phyloP scores from a whole-genome alignment of 352 stramenopile species.

The Phytophthora sp. region DNA sequence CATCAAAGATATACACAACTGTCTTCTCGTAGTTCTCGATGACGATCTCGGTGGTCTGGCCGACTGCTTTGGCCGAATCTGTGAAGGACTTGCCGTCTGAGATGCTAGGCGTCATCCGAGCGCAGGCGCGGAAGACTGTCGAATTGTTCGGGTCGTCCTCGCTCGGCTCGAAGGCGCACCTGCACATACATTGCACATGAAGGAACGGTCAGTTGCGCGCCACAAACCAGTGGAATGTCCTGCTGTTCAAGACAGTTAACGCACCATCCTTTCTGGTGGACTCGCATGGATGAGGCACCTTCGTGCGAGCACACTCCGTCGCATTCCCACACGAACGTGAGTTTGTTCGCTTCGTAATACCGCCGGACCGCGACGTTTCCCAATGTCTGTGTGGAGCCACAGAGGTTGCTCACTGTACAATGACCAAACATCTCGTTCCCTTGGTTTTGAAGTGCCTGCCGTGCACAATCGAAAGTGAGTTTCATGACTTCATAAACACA shows the following conservation, averaged over 20 bases:
- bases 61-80: conserved; percentile 42
- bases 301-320: conserved; percentile 29
- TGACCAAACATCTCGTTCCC: conserved; percentile 57
- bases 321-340: conserved; percentile 64
- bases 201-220: too few species aligned
- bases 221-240: too few species aligned
- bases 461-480: conserved; percentile 2
- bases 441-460: conserved; percentile 45
- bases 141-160: conserved; percentile 41
- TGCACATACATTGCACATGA: conserved; percentile 5
- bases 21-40: conserved; percentile 49
- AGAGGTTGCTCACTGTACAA: conserved; percentile 42
- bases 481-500: not conserved
- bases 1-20: conserved; percentile 43
- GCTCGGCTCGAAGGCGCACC: conserved; percentile 52
- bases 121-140: conserved; percentile 54
- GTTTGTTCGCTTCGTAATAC: conserved; percentile 47
- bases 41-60: conserved; percentile 41
- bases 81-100: conserved; percentile 17
- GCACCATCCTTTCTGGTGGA: conserved; percentile 63
- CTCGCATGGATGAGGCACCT: conserved; percentile 26
- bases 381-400: conserved; percentile 35
- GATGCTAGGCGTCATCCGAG: conserved; percentile 48
- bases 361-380: conserved; percentile 52
- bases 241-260: not conserved